Percentiles rank a stretch among this genome's conserved stretches.
phyloP scores from a whole-genome alignment of 371 early-diverging fungal genomes.

The Mortierella sp. region DNA sequence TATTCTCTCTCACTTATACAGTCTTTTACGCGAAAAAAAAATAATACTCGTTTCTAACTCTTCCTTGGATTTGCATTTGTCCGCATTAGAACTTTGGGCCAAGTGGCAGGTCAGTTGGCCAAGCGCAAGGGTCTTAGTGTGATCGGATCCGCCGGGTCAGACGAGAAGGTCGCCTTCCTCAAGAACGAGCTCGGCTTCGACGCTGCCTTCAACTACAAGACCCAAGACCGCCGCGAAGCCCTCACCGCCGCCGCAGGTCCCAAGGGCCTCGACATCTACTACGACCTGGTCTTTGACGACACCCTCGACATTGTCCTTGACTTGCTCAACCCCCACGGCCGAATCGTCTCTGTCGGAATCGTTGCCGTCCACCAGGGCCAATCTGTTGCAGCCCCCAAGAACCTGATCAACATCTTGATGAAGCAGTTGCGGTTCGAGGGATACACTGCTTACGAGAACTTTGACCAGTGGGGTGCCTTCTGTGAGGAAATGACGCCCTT shows the following conservation, averaged over 20 bases:
- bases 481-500: slow-evolving; percentile 60
- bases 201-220: slow-evolving; percentile 84
- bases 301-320: slow-evolving; percentile 70
- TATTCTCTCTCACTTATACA: too few relatives aligned
- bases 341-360: slow-evolving; percentile 68
- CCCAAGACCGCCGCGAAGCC: slow-evolving; percentile 33
- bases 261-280: slow-evolving; percentile 77
- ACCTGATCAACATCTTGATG: slow-evolving; percentile 61
- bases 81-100: slow-evolving; percentile 65
- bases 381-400: slow-evolving; percentile 56
- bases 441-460: slow-evolving; percentile 62
- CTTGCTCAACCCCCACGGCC: slow-evolving; percentile 62
- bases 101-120: slow-evolving; percentile 73
- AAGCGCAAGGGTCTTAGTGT: slow-evolving; percentile 71
- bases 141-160: slow-evolving; percentile 75
- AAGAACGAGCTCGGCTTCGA: slow-evolving; percentile 68
- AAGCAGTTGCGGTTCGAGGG: slow-evolving; percentile 70
- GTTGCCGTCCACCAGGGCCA: slow-evolving; percentile 72
- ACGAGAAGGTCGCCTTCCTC: slow-evolving; percentile 75
- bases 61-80: background rate
- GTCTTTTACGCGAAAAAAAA: too few relatives aligned
- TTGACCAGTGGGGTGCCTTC: slow-evolving; percentile 58
- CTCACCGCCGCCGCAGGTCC: slow-evolving; percentile 20
- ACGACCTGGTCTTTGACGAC: slow-evolving; percentile 77
- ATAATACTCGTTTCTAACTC: background rate